These are phyloP conservation scores for Galeopsis tetrahit DNA, from an alignment of 257 asterid genomes.

Conservation along the genomic window DNA sequence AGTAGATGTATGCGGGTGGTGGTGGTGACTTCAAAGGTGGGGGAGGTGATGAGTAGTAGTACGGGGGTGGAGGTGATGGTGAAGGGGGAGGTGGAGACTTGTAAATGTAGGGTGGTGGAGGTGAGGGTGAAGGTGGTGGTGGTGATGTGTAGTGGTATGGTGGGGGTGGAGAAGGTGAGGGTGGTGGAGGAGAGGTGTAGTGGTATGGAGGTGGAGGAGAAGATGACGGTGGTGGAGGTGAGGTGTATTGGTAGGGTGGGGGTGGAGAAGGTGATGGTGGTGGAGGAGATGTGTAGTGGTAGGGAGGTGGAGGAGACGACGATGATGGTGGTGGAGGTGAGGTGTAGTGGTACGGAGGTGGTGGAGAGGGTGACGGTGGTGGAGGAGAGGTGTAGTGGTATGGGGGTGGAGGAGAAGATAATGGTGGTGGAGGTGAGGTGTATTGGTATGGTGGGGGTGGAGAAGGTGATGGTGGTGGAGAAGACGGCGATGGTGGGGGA, in stretches of 20 bases:
- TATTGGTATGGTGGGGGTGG: conserved; percentile 38
- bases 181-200: conserved; percentile 47
- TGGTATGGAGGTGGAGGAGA: conserved; percentile 35
- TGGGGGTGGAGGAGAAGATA: background rate
- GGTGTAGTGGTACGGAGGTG: conserved; percentile 34
- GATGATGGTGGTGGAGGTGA: conserved; percentile 45
- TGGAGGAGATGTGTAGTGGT: conserved; percentile 39
- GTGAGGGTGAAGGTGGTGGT: conserved; percentile 39
- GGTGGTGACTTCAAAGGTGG: conserved; percentile 59
- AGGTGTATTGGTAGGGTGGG: conserved; percentile 34
- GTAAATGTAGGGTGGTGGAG: conserved; percentile 37
- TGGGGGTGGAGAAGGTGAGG: conserved; percentile 37
- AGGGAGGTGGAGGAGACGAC: conserved; percentile 11
- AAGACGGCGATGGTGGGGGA: conserved; percentile 34
- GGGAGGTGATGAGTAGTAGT: conserved; percentile 52
- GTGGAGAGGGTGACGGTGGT: conserved; percentile 31
- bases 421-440: conserved; percentile 40
- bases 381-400: conserved; percentile 41
- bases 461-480: conserved; percentile 34
- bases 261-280: conserved; percentile 35
- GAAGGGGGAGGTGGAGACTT: conserved; percentile 42
- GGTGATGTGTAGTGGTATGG: conserved; percentile 36
- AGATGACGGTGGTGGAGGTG: conserved; percentile 41
- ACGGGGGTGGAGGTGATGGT: conserved; percentile 38
- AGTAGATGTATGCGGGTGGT: conserved; percentile 45